phyloP scores from a whole-genome alignment of 768 basidiomycete genomes.

The Leccinum pellstonianum region DNA sequence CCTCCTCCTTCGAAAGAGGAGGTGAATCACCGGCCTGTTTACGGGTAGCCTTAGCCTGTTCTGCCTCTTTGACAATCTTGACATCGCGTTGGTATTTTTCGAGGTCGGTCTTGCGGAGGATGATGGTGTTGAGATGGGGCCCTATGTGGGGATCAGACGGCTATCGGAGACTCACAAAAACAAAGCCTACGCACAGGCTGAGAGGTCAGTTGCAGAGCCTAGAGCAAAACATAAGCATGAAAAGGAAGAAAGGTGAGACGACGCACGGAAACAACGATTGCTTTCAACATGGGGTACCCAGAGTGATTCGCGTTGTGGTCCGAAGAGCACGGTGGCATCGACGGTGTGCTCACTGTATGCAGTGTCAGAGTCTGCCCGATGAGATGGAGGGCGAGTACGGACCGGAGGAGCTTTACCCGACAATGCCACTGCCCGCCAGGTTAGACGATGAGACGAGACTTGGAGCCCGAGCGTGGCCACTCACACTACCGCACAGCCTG shows the following conservation, averaged over 20 bases:
- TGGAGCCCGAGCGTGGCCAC: conserved; percentile 10
- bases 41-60: not conserved
- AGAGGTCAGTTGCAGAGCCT: not conserved
- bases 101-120: conserved; percentile 25
- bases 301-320: not conserved
- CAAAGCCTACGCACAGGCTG: conserved; percentile 16
- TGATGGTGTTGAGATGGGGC: conserved; percentile 7
- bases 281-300: conserved; percentile 29
- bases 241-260: not conserved
- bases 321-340: not conserved
- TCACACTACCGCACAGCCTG: conserved; percentile 44
- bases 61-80: not conserved
- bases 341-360: conserved; percentile 16
- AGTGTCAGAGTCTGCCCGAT: not conserved
- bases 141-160: conserved; percentile 12
- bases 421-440: conserved; percentile 20
- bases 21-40: not conserved
- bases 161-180: not conserved
- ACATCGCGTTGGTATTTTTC: conserved; percentile 6
- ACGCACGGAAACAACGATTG: conserved; percentile 23
- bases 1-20: not conserved
- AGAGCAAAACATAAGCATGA: not conserved
- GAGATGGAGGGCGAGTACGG: not conserved
- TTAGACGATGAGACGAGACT: not conserved
- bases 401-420: conserved; percentile 17